Base-by-base conservation (phyloP, 495 filamentous ascomycete species). In the Penicillium dipodomyicola region DNA sequence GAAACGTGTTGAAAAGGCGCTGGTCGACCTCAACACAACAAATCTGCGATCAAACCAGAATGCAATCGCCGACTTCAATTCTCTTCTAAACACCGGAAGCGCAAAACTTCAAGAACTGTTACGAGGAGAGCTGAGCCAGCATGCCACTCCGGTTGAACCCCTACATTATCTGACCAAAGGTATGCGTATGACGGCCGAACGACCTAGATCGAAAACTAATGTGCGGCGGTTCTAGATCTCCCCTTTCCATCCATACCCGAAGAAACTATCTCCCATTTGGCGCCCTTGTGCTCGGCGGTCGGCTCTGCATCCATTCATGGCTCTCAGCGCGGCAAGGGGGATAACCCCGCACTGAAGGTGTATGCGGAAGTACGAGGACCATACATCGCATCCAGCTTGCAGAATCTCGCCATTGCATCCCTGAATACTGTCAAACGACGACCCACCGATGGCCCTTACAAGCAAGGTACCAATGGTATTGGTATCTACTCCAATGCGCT, bases 121-220 rank as follows among this genome's bases (percentile, higher is more conserved):
- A 69, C 83, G 90, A 55, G 82, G 86, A 56, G 77, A 88, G 51
- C 72, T 97, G 35, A 80, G 82, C 27, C 86, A 95, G 61, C 85
- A 90, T 19, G 82, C 86, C 8, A 78, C 82, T 49, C 80, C 87
- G 2, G 82, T 97, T 30, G 94, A 99, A 61, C 92, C 95, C 7
- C 73, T 97, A 41, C 89, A 96, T 64, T 97, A 88, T 66, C 84
- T 97, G 62, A 96, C 89, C n/a, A 97, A 96, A 69, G 81, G 88
- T 80, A 52, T 10, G 58, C n/a, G 20, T 25, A 22, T 17, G 15
- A 40, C 19, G 27, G n/a, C 6, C 15, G 40, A 8, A 44, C 20
- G 20, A 17, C 17, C 27, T 6, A 51, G 9, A 29, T 30, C 29
- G 23, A 25, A n/a, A 40, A 52, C n/a, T 30, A 40, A 45, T 44